Evolutionary conservation across 306 rosid genomes (phyloP).

Genomic region (Aeschynomene evenia): DNA sequence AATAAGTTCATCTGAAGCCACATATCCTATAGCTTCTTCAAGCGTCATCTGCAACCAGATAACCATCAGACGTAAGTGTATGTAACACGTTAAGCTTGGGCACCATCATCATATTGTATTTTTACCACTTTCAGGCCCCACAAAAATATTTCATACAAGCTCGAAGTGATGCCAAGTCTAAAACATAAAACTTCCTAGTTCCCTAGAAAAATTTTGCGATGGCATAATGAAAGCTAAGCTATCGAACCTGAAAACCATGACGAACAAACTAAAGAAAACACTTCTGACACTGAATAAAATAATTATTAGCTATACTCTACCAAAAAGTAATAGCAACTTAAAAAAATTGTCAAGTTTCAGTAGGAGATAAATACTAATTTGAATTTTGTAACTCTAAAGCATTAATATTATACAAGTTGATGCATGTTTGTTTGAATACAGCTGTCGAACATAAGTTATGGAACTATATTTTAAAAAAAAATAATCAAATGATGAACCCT

Average conservation of each 20-base stretch:
- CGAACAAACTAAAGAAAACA: background rate
- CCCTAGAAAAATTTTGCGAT: conserved; percentile 6
- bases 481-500: background rate
- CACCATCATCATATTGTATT: background rate
- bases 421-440: background rate
- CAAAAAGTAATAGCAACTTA: conserved; percentile 7
- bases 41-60: conserved; percentile 77
- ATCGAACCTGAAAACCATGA: background rate
- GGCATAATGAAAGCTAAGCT: background rate
- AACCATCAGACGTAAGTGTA: conserved; percentile 30
- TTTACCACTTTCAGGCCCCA: background rate
- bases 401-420: background rate
- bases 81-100: background rate
- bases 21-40: conserved; percentile 98
- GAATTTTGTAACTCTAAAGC: background rate
- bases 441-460: background rate
- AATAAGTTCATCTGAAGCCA: conserved; percentile 93
- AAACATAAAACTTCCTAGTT: conserved; percentile 7
- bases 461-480: background rate
- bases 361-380: background rate
- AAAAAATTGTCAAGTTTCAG: background rate
- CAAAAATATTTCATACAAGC: background rate
- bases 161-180: conserved; percentile 18
- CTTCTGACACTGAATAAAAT: background rate
- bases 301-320: background rate